phyloP scores from a whole-genome alignment of 2,329 filamentous ascomycete genomes.

The Cryphonectria parasitica region DNA sequence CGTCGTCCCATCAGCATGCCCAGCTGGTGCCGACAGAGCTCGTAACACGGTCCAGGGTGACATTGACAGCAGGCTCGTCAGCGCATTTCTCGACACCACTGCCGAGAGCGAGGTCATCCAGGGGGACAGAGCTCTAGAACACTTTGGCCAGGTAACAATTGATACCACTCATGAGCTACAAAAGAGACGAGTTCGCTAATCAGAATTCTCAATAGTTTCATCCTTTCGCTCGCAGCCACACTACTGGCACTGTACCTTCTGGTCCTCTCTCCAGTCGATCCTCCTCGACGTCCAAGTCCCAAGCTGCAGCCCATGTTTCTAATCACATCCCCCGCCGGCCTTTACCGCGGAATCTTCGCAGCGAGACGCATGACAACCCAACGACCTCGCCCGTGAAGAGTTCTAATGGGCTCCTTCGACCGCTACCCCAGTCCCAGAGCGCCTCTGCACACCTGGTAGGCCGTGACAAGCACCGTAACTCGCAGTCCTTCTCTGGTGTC shows the following conservation, averaged over 20 bases:
- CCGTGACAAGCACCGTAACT: not conserved
- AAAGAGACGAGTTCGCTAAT: not conserved
- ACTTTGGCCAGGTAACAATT: not conserved
- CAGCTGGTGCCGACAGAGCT: not conserved
- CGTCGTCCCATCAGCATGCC: not conserved
- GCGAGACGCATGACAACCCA: not conserved
- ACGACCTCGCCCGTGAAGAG: constrained; percentile 11
- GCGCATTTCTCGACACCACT: constrained; percentile 24
- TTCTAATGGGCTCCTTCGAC: constrained; percentile 18
- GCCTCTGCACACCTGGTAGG: constrained; percentile 12
- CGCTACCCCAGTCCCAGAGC: constrained; percentile 17
- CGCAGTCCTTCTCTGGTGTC: constrained; percentile 10
- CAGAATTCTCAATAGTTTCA: not conserved
- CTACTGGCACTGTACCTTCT: constrained; percentile 14
- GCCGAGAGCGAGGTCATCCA: constrained; percentile 8
- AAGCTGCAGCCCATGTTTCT: not conserved
- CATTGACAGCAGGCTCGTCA: constrained; percentile 22
- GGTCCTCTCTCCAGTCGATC: not conserved
- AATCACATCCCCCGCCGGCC: constrained; percentile 16
- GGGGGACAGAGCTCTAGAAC: not conserved
- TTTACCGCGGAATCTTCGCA: constrained; percentile 10
- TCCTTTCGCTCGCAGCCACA: constrained; percentile 19
- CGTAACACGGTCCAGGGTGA: not conserved
- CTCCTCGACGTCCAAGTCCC: constrained; percentile 4
- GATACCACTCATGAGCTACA: too few relatives aligned